Evolutionary conservation across 495 filamentous ascomycete species (phyloP).

Genomic region (Penicillium goetzii): DNA sequence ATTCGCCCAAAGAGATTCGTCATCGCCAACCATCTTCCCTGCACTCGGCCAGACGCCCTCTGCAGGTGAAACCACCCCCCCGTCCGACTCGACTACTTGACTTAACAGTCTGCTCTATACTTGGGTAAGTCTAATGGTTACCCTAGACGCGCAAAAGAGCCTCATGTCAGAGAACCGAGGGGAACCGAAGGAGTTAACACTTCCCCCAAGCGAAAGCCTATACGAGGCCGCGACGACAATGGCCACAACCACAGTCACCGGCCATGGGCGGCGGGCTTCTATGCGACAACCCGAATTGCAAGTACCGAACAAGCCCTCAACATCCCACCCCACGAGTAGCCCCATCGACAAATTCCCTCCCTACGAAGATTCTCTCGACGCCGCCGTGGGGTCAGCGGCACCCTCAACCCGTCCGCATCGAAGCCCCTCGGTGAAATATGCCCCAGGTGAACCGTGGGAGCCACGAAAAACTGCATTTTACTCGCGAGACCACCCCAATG

Average conservation of each 20-base stretch:
- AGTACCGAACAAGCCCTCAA: constrained; percentile 33
- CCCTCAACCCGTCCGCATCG: constrained; percentile 25
- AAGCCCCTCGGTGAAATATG: constrained; percentile 40
- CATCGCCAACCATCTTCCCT: constrained; percentile 30
- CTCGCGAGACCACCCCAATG: constrained; percentile 42
- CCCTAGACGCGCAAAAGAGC: not conserved
- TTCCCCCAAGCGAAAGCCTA: constrained; percentile 4
- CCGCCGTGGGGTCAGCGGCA: constrained; percentile 24
- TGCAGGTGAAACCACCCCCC: constrained; percentile 9
- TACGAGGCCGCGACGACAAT: constrained; percentile 28
- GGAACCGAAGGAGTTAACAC: constrained; percentile 12
- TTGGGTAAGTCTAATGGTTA: constrained; percentile 12
- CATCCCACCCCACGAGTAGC: constrained; percentile 41
- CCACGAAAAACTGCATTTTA: constrained; percentile 38
- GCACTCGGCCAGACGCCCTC: constrained; percentile 2
- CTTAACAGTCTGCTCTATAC: constrained; percentile 8
- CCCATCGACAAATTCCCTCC: constrained; percentile 51
- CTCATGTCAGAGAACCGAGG: not conserved
- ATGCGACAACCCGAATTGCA: constrained; percentile 48
- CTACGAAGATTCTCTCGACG: constrained; percentile 44
- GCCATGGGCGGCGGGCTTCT: constrained; percentile 49
- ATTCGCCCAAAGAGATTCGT: constrained; percentile 45
- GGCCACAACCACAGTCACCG: constrained; percentile 51
- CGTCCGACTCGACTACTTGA: constrained; percentile 3
- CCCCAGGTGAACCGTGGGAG: constrained; percentile 43